Conservation (phyloP, 345 rosid genomes). For the rapeseed (Brassica napus) region Da-Ae NC_063446.1:8434501-8435000, state of each 20-base stretch:
- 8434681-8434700: neutral
- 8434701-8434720: neutral
- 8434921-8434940: neutral
- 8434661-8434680: neutral
- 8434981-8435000: slow-evolving; percentile 1
- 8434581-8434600: neutral
- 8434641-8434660: neutral
- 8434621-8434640: too few species aligned
- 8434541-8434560: neutral
- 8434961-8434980: neutral
- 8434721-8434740: neutral
- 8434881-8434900: neutral
- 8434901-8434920: neutral
- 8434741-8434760: neutral
- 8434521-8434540: neutral
- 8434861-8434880: neutral
- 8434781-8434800: neutral
- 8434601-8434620: neutral
- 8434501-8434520: neutral
- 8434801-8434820: neutral
- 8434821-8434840: neutral
- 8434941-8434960: neutral
- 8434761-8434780: neutral
- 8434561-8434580: neutral
- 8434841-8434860: neutral